phyloP scores from a whole-genome alignment of 208 protist species.

The Crithidia fasciculata region DNA sequence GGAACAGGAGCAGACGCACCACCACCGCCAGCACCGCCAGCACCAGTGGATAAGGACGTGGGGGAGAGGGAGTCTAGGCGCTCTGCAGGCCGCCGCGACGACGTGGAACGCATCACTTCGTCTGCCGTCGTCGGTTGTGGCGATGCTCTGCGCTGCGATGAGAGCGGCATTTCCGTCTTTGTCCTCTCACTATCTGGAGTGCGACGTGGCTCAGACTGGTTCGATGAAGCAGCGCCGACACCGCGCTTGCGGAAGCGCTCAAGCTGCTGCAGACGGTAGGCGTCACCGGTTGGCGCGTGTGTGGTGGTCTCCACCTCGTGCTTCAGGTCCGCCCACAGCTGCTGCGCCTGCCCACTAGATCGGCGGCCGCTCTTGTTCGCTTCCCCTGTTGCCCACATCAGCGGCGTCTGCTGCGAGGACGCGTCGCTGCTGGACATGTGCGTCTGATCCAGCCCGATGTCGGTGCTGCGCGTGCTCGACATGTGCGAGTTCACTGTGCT shows the following conservation, averaged over 20 bases:
- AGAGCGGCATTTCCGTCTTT: not conserved
- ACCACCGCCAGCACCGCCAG: not conserved
- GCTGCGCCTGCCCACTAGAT: slow-evolving; percentile 37
- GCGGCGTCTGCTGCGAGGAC: not conserved
- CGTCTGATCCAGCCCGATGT: not conserved
- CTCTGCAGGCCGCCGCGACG: not conserved
- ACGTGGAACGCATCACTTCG: not conserved
- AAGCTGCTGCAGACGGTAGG: slow-evolving; percentile 76
- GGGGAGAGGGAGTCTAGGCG: not conserved
- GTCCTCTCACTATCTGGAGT: not conserved
- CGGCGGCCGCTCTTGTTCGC: not conserved
- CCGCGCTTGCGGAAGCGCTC: slow-evolving; percentile 46
- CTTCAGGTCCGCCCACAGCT: slow-evolving; percentile 68
- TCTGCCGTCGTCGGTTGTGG: not conserved
- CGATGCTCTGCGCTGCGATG: not conserved
- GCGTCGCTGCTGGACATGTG: not conserved
- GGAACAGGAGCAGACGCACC: not conserved
- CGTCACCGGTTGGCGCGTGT: slow-evolving; percentile 67
- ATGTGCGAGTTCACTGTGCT: slow-evolving; percentile 9
- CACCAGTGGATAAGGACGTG: not conserved
- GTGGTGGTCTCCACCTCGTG: slow-evolving; percentile 61
- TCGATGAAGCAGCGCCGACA: slow-evolving; percentile 24
- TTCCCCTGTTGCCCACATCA: not conserved
- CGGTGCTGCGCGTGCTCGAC: not conserved
- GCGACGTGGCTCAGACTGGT: not conserved